Percentiles rank a stretch among this genome's conserved stretches.
These are phyloP conservation scores for Plasmodium berghei DNA, from an alignment of 169 alveolate species.

Conservation along the genomic window DNA sequence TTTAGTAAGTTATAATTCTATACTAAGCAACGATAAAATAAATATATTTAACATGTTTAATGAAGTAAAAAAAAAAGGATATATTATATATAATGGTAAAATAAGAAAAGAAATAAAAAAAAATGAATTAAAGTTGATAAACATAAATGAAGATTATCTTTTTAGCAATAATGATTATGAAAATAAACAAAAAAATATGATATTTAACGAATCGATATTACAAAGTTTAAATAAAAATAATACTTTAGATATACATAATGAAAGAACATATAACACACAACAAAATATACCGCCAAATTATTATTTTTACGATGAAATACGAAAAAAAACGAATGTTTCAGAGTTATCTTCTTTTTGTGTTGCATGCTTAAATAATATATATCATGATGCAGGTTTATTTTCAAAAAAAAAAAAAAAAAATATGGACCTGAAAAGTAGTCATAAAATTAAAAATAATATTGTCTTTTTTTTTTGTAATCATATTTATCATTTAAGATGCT, in stretches of 20 bases:
- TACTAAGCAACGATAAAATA: slow-evolving; percentile 16
- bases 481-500: slow-evolving; percentile 49
- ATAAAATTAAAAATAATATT: slow-evolving; percentile 2
- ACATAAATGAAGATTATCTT: slow-evolving; percentile 46
- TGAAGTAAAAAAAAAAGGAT: slow-evolving; percentile 44
- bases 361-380: slow-evolving; percentile 32
- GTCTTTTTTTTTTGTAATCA: slow-evolving; percentile 71
- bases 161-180: slow-evolving; percentile 1
- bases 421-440: no score
- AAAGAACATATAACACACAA: slow-evolving; percentile 6
- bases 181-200: neutral
- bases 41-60: slow-evolving; percentile 1
- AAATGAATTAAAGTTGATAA: slow-evolving; percentile 25
- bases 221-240: neutral
- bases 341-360: slow-evolving; percentile 49
- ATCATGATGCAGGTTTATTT: neutral
- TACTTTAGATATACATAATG: neutral
- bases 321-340: slow-evolving; percentile 20
- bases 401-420: neutral
- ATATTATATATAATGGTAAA: slow-evolving; percentile 48
- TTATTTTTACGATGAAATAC: slow-evolving; percentile 27
- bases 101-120: slow-evolving; percentile 38
- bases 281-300: slow-evolving; percentile 16
- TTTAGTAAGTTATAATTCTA: slow-evolving; percentile 26
- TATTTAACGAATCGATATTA: slow-evolving; percentile 2